Evolutionary conservation across 129 eudicot genomes (phyloP).

Genomic region (Ambrosia trifida): DNA sequence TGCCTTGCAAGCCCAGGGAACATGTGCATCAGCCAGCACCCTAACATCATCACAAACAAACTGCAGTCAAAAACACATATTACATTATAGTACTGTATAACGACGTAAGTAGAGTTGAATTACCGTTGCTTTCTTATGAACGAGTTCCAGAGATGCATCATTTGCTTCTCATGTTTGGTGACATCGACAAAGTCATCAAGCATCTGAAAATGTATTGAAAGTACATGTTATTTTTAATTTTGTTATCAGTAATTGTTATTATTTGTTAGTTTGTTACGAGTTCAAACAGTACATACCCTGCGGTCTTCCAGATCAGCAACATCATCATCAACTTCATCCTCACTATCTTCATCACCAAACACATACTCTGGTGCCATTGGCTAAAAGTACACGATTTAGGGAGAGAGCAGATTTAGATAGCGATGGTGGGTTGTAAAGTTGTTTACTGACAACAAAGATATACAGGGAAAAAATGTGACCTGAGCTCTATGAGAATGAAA

Average conservation of each 20-base stretch:
- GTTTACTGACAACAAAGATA: slow-evolving; percentile 1
- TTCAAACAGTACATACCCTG: slow-evolving; percentile 55
- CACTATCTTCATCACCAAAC: slow-evolving; percentile 88
- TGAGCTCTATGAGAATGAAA: slow-evolving; percentile 98
- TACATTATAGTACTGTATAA: neutral
- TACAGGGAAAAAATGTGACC: slow-evolving; percentile 41
- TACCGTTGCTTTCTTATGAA: slow-evolving; percentile 90
- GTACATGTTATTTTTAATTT: neutral
- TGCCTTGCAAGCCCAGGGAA: slow-evolving; percentile 94
- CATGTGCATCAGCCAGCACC: slow-evolving; percentile 88
- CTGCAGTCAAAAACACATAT: neutral
- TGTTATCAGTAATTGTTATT: neutral
- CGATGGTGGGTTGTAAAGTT: neutral
- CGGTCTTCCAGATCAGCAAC: slow-evolving; percentile 95
- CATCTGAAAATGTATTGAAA: slow-evolving; percentile 59
- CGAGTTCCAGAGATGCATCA: slow-evolving; percentile 99
- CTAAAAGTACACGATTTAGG: slow-evolving; percentile 32
- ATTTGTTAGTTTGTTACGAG: neutral
- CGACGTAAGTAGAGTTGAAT: neutral
- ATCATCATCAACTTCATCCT: slow-evolving; percentile 98
- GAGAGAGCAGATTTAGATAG: neutral
- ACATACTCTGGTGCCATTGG: slow-evolving; percentile 96
- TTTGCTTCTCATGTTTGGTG: slow-evolving; percentile 71
- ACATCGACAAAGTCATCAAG: slow-evolving; percentile 97
- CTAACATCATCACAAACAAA: slow-evolving; percentile 39